These are phyloP conservation scores for Amanita phalloides DNA, from an alignment of 768 basidiomycete genomes.

Conservation along the genomic window DNA sequence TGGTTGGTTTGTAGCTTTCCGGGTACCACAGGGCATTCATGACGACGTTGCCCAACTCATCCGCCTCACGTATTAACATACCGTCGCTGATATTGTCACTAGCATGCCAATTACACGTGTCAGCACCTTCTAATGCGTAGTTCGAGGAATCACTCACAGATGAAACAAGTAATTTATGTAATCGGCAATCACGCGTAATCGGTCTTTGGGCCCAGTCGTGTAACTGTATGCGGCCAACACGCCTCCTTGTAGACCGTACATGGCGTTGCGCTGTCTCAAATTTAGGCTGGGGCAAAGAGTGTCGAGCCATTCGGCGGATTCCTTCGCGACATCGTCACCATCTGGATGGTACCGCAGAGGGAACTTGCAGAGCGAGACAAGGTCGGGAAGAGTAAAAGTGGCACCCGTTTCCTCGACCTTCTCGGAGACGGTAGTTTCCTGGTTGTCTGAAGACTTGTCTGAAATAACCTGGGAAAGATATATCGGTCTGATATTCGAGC, in stretches of 20 bases:
- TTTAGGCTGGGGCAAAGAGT: slow-evolving; percentile 33
- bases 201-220: slow-evolving; percentile 39
- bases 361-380: slow-evolving; percentile 41
- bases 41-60: slow-evolving; percentile 48
- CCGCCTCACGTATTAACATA: slow-evolving; percentile 57
- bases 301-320: slow-evolving; percentile 42
- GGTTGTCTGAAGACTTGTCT: slow-evolving; percentile 4
- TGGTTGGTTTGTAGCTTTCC: slow-evolving; percentile 38
- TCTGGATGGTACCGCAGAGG: slow-evolving; percentile 30
- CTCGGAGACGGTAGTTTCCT: not conserved
- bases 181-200: slow-evolving; percentile 56
- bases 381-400: slow-evolving; percentile 43
- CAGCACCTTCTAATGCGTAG: slow-evolving; percentile 7
- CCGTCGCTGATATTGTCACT: slow-evolving; percentile 73
- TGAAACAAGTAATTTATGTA: slow-evolving; percentile 57
- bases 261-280: slow-evolving; percentile 30
- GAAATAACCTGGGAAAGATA: not conserved
- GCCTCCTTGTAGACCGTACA: slow-evolving; percentile 53
- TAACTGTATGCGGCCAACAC: slow-evolving; percentile 61
- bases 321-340: slow-evolving; percentile 33
- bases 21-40: slow-evolving; percentile 62
- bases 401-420: slow-evolving; percentile 12
- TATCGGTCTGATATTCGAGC: not conserved
- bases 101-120: slow-evolving; percentile 8
- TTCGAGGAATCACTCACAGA: slow-evolving; percentile 24